These are phyloP conservation scores for Quillaja saponaria DNA, from an alignment of 306 rosid species.

Conservation along the genomic window DNA sequence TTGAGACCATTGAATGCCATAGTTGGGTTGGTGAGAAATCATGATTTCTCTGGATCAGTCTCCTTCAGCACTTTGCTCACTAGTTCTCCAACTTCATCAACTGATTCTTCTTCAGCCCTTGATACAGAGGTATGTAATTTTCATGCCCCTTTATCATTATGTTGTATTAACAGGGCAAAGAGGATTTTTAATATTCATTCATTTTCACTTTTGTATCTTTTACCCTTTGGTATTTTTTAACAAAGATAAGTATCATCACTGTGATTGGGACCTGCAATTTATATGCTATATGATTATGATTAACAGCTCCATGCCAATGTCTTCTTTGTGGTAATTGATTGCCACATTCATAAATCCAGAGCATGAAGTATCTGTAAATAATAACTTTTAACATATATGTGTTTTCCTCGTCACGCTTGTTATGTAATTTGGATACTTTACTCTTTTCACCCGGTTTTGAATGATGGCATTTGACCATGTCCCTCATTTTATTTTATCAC, in stretches of 20 bases:
- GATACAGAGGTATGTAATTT: slow-evolving; percentile 54
- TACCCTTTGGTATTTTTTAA: slow-evolving; percentile 1
- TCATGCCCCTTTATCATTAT: no score
- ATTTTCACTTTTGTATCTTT: no score
- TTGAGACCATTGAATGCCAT: slow-evolving; percentile 66
- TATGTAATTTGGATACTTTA: slow-evolving; percentile 21
- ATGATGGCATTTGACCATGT: slow-evolving; percentile 30
- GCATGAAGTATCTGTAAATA: neutral
- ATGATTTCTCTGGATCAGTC: slow-evolving; percentile 56
- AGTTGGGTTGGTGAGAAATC: slow-evolving; percentile 53
- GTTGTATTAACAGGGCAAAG: no score
- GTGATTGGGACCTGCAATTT: slow-evolving; percentile 22
- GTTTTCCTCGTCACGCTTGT: neutral
- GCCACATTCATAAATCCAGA: slow-evolving; percentile 1
- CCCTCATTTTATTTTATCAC: slow-evolving; percentile 20
- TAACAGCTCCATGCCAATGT: slow-evolving; percentile 20
- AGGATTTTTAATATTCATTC: no score
- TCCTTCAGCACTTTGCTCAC: slow-evolving; percentile 76
- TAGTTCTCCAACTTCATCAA: slow-evolving; percentile 47
- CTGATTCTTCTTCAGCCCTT: slow-evolving; percentile 60
- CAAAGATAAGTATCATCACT: slow-evolving; percentile 14
- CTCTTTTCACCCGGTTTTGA: slow-evolving; percentile 25
- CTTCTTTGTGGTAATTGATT: slow-evolving; percentile 19
- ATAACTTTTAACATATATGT: neutral
- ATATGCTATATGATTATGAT: slow-evolving; percentile 22